Evolutionary conservation across 2,329 filamentous ascomycete genomes (phyloP).

Genomic region (Aspergillus candidus): DNA sequence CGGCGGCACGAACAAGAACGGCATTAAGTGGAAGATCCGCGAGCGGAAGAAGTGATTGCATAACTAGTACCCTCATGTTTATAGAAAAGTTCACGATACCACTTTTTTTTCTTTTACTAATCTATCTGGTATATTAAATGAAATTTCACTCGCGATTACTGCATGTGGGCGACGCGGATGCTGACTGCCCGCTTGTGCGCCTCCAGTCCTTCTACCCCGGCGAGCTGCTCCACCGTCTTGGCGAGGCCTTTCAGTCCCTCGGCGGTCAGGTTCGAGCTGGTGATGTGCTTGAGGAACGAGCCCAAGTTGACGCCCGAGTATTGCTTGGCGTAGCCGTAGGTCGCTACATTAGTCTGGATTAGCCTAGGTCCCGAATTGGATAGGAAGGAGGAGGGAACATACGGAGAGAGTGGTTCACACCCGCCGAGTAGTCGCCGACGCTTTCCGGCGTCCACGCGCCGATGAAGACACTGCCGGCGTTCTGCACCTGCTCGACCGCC

Average conservation of each 20-base stretch:
- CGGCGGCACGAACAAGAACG: conserved; percentile 58
- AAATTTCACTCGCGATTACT: conserved; percentile 6
- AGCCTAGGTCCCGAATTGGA: conserved; percentile 7
- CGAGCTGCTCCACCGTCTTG: conserved; percentile 85
- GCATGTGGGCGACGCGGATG: conserved; percentile 51
- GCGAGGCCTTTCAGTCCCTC: conserved; percentile 83
- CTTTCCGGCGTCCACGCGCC: conserved; percentile 96
- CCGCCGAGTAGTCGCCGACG: conserved; percentile 95
- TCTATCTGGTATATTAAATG: conserved; percentile 1
- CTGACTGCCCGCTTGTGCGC: conserved; percentile 75
- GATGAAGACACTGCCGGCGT: conserved; percentile 93
- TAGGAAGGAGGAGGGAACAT: conserved; percentile 43
- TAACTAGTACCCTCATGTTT: conserved; percentile 5
- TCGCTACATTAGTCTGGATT: conserved; percentile 53
- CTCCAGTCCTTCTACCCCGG: conserved; percentile 88
- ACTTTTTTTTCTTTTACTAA: conserved; percentile 8
- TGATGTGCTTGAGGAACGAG: conserved; percentile 97
- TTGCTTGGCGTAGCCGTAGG: conserved; percentile 96
- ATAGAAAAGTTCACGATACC: conserved; percentile 20
- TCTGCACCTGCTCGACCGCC: conserved; percentile 72
- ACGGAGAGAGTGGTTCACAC: conserved; percentile 96
- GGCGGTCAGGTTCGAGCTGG: conserved; percentile 80
- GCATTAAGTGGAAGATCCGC: conserved; percentile 58
- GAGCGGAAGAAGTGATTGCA: conserved; percentile 47
- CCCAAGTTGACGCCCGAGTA: conserved; percentile 96